Evolutionary conservation across 2,329 filamentous ascomycete genomes (phyloP), one percentile per base, ranked within the genome.

Genomic region (Clonostachys rhizophaga): DNA sequence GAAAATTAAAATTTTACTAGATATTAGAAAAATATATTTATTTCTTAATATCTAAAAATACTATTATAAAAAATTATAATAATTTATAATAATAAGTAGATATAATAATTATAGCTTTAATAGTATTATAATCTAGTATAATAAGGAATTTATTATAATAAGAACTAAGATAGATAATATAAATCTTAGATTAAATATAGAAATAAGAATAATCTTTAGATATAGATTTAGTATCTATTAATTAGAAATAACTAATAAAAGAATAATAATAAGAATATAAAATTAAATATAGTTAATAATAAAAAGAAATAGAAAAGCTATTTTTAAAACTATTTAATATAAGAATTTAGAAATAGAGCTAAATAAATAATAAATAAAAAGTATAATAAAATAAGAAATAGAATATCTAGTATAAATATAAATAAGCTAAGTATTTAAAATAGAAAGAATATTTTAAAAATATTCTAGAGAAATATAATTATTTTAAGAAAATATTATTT

Each of bases 401-500:
- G 3, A 18, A 42, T 41, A n/a, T 36, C 7, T 39, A 39, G 9
- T 39, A 39, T 14, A 14, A 39, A 9, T 16, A 13, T 7, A 7
- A 7, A 39, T 37, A 43, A 16, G 2, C 43, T 2, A 24, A 47
- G 35, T 42, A 40, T 2, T 35, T 42, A 39, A 18, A 8, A 39
- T 7, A 6, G 11, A 39, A 5, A 39, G 6, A 11, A 39, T 14
- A 11, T 18, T 6, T 46, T 42, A 8, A 34, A n/a, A 43, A 34
- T 45, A 41, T 42, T 34, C 18, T 42, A 48, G 30, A 39, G 13
- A 11, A 39, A 39, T 39, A 36, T 12, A 18, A 50, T 40, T 54
- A 45, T 5, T 12, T 47, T 14, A 46, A 7, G 47, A 44, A 5
- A 3, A 18, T 18, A 34, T 11, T 56, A 51, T 10, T 33, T 16